Evolutionary conservation across 768 basidiomycete genomes (phyloP), one percentile per base, ranked within the genome.

Genomic region (Krasilnikovozyma curviuscula): DNA sequence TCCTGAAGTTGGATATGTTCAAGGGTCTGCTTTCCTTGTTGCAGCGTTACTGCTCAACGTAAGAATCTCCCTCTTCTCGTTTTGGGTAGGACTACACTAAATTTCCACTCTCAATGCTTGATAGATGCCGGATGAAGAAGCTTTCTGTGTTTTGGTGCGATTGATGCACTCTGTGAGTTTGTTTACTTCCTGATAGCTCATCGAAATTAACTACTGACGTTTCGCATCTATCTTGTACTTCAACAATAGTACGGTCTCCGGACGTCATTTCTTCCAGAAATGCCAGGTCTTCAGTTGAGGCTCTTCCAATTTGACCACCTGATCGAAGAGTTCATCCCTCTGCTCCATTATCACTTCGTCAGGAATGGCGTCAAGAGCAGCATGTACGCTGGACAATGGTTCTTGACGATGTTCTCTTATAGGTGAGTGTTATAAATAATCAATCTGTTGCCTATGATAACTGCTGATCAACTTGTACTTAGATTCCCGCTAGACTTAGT

Each of bases 321-420:
- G 41, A 67, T 93, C 37, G 93, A 98, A 61, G 93, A 98, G 55
- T 60, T 91, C 9, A 67, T 95, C 3, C 93, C 93, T 5, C 82
- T 89, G 5, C 69, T 97, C 6, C 86, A 97, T 59, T 68, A 91
- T 21, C 93, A 97, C 64, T 83, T 98, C 59, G 66, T 91, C 27
- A 76, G 89, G 27, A 83, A 93, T 65, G 91, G 89, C 27, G 69
- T 97, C 60, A 97, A 95, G 63, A 88, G 85, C 39, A 89, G 82
- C 66, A 97, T 98, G 88, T 97, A 81, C 61, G 91, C 85, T 59
- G 86, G 84, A 13, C 93, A 97, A 55, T 98, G 93, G 93, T 95
- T 97, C 65, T 70, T 98, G 61, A 97, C 93, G 0, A 67, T 98
- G 62, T 97, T 97, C 69, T 83, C 84, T 60, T 95, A 91, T 65